Evolutionary conservation across 1,139 yeast species (phyloP).

Genomic region (Meyerozyma carpophila): DNA sequence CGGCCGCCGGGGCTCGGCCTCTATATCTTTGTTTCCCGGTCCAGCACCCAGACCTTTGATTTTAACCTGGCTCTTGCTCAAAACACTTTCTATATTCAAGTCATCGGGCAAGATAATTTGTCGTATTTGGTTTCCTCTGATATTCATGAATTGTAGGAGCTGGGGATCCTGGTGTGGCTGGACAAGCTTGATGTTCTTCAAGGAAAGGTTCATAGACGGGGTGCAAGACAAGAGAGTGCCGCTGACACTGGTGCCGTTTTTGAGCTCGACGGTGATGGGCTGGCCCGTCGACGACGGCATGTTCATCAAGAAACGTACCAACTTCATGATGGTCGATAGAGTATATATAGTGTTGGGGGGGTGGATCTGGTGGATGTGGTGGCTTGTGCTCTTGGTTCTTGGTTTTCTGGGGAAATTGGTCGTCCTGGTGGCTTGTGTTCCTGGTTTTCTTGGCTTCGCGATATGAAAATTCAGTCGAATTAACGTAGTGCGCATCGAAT

Average conservation of each 20-base stretch:
- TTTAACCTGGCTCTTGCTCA: constrained; percentile 41
- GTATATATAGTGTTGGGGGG: background rate
- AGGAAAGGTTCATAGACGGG: constrained; percentile 87
- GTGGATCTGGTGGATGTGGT: too few relatives aligned
- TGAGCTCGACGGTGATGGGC: constrained; percentile 86
- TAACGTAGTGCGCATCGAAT: background rate
- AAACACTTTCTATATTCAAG: constrained; percentile 69
- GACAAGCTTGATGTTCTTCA: constrained; percentile 77
- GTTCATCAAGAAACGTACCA: constrained; percentile 75
- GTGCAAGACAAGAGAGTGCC: constrained; percentile 69
- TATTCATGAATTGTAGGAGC: constrained; percentile 69
- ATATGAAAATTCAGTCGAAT: too few relatives aligned
- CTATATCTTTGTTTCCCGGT: constrained; percentile 22
- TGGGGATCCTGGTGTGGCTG: constrained; percentile 70
- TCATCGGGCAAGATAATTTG: constrained; percentile 85
- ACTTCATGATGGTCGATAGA: constrained; percentile 26
- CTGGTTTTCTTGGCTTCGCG: too few relatives aligned
- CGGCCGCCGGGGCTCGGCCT: constrained; percentile 10
- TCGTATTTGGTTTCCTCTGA: constrained; percentile 88
- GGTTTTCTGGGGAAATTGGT: too few relatives aligned
- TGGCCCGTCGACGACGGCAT: constrained; percentile 63
- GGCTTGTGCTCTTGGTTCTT: too few relatives aligned
- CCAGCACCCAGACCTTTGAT: constrained; percentile 40
- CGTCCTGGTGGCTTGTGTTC: too few relatives aligned
- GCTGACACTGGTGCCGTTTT: constrained; percentile 61